Evolutionary conservation across 169 alveolate genomes (phyloP).

Genomic region (Plasmodium blacklocki): DNA sequence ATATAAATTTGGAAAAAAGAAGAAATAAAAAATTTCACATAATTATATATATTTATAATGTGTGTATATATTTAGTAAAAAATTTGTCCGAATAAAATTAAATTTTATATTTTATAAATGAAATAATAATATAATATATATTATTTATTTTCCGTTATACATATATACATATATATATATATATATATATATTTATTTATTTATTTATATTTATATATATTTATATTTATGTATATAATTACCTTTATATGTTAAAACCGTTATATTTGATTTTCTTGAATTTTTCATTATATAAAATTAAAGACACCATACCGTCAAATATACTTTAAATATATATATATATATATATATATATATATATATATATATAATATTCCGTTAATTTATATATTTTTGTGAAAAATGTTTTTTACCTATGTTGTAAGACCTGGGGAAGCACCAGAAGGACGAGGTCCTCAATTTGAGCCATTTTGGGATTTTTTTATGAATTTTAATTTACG

Average conservation of each 20-base stretch:
- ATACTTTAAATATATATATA: too few species aligned
- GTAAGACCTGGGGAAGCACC: constrained; percentile 96
- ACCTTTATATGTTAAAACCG: neutral
- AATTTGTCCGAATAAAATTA: constrained; percentile 5
- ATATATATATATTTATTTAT: neutral
- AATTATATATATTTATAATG: neutral
- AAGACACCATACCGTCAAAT: too few species aligned
- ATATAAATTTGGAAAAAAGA: neutral
- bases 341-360: neutral
- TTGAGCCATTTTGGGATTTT: constrained; percentile 92
- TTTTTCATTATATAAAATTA: neutral
- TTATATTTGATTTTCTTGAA: neutral
- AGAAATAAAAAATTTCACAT: neutral
- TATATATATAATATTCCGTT: neutral
- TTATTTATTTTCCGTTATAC: too few species aligned
- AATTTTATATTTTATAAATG: neutral
- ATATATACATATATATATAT: neutral
- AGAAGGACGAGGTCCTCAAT: constrained; percentile 95
- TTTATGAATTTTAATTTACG: constrained; percentile 90
- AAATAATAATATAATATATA: too few species aligned
- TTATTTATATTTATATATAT: neutral
- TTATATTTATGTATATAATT: neutral
- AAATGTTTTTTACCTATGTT: constrained; percentile 93
- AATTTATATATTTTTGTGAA: constrained; percentile 32
- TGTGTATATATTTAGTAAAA: constrained; percentile 4